Evolutionary conservation across 2,329 filamentous ascomycete species (phyloP), one percentile per base, ranked within the genome.

Genomic region (Colletotrichum sp.): DNA sequence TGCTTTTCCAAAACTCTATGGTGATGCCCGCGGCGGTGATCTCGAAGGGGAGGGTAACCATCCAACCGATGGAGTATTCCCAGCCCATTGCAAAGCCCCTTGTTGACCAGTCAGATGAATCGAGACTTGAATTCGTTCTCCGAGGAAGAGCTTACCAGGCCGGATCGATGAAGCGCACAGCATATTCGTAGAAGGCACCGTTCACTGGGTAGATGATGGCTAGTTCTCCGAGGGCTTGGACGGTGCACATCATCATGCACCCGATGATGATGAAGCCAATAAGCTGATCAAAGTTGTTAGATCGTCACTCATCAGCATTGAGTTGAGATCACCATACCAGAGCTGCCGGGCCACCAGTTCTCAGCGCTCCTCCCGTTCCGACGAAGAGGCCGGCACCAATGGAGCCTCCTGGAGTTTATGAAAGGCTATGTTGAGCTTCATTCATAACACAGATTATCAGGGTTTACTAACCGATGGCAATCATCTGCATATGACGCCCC

Each of bases 1-100:
- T 84, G 2, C 87, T 81, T 16, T 94, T 84, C 95, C 95, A 97
- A 78, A 92, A 95, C 77, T 93, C 90, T 69, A 97, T 93, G 70
- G 96, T 93, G 34, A 97, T 83, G 6, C 93, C 90, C 16, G 90
- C 91, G 29, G 94, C 95, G 1, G 94, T 97, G 58, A 97, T 65
- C 31, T 65, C 62, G 13, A 54, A 65, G 12, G 62, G 62, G 0
- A 65, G 62, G 12, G 62, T 65, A 5, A 65, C 16, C 62, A 65
- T 65, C 38, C 62, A 65, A 13, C 62, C 62, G 38, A 65, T 65
- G 62, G 62, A 65, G 38, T 65, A 65, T 29, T 89, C 89, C 86
- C 86, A 88, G n/a, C 87, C 87, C 61, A 88, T 82, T 54, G 88
- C 88, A 65, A 89, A 89, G 4, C 88, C 88, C 38, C 62, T 51